Conservation (phyloP, 2,329 filamentous ascomycete genomes). For the Pestalotiopsis sp. region DNA sequence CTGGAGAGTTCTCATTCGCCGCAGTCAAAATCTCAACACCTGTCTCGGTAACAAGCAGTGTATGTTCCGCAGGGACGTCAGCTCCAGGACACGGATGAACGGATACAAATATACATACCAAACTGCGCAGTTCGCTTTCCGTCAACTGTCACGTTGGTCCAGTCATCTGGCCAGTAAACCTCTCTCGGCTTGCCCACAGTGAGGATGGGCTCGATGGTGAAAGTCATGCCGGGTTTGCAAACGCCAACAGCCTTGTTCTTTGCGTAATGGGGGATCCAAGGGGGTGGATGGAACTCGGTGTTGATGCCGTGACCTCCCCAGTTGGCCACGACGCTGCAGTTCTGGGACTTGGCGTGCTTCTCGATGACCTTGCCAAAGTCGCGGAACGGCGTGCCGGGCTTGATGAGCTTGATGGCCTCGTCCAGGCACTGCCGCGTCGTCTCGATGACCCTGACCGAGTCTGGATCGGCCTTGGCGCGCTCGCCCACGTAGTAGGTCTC, state of each 20-base stretch:
- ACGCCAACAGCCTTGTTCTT: constrained; percentile 95
- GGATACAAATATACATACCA: constrained; percentile 53
- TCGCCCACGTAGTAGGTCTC: constrained; percentile 97
- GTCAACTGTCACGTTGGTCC: constrained; percentile 90
- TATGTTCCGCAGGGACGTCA: constrained; percentile 63
- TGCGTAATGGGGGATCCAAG: constrained; percentile 92
- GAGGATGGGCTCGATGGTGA: constrained; percentile 98
- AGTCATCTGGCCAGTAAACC: constrained; percentile 96
- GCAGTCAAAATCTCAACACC: constrained; percentile 82
- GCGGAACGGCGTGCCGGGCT: constrained; percentile 86
- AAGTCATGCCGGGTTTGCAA: constrained; percentile 93
- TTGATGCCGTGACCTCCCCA: constrained; percentile 96
- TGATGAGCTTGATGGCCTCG: constrained; percentile 84
- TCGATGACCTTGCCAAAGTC: constrained; percentile 93
- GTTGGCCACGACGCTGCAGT: constrained; percentile 86
- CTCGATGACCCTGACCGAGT: constrained; percentile 86
- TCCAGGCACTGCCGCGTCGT: constrained; percentile 86
- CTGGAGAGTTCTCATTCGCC: constrained; percentile 69
- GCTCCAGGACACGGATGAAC: background rate
- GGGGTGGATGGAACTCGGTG: constrained; percentile 86
- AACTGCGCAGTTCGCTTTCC: constrained; percentile 90
- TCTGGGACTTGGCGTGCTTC: constrained; percentile 80
- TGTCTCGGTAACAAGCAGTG: constrained; percentile 78
- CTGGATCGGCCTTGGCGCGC: constrained; percentile 76
- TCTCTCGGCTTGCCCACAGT: constrained; percentile 85